Percentiles rank a stretch among this genome's conserved stretches.
phyloP scores from a whole-genome alignment of 306 rosid species.

The Cucumis hystrix region DNA sequence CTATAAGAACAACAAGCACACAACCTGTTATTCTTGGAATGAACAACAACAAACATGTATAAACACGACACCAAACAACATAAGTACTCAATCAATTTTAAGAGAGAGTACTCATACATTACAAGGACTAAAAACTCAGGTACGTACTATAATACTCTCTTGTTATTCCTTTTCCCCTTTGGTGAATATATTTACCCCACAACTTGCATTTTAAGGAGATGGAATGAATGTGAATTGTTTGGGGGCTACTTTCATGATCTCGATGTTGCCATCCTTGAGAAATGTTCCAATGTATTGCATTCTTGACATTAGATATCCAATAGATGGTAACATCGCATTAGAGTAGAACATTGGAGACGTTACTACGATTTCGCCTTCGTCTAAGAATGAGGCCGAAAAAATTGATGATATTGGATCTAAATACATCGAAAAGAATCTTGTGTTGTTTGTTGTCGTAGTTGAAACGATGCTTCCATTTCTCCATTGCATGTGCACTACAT shows the following conservation, averaged over 20 bases:
- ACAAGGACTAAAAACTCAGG: background rate
- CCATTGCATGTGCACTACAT: background rate
- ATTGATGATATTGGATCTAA: too few relatives aligned
- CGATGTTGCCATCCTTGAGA: background rate
- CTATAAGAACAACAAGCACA: too few relatives aligned
- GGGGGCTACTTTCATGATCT: constrained; percentile 11
- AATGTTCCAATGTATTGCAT: constrained; percentile 1
- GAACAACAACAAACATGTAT: too few relatives aligned
- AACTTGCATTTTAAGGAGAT: background rate
- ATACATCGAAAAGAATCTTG: constrained; percentile 9
- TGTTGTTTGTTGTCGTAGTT: constrained; percentile 5
- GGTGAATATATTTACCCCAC: background rate
- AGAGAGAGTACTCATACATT: background rate
- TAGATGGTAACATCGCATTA: constrained; percentile 14
- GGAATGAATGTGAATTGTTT: background rate
- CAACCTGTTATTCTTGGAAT: too few relatives aligned
- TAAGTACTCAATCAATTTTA: background rate
- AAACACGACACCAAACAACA: too few relatives aligned
- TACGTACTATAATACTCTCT: background rate
- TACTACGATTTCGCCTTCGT: too few relatives aligned
- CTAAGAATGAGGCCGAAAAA: background rate
- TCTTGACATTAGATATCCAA: background rate
- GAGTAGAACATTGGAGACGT: constrained; percentile 20
- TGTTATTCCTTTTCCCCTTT: background rate
- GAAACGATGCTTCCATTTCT: constrained; percentile 12